Percentiles rank a stretch among this genome's conserved stretches.
phyloP scores from a whole-genome alignment of 176 grass and related monocot genomes.

The Thalia dealbata region DNA sequence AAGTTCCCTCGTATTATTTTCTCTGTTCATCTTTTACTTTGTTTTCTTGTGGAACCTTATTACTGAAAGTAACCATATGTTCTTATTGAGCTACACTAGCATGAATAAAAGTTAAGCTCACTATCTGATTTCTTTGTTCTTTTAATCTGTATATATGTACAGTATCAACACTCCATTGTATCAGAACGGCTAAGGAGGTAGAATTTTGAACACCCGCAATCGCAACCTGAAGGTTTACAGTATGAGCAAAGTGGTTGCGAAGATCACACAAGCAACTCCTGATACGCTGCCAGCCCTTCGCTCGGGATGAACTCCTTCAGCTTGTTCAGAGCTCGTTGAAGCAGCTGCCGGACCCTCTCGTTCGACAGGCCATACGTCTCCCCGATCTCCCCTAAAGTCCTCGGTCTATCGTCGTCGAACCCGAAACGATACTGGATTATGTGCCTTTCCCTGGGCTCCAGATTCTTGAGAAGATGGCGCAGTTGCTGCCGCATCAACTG shows the following conservation, averaged over 20 bases:
- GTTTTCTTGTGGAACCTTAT: too few species aligned
- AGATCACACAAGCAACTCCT: slow-evolving; percentile 35
- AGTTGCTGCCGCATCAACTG: slow-evolving; percentile 63
- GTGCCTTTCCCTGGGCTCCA: slow-evolving; percentile 65
- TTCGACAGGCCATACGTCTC: slow-evolving; percentile 58
- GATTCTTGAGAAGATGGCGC: slow-evolving; percentile 39
- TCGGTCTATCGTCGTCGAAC: slow-evolving; percentile 41
- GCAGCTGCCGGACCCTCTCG: slow-evolving; percentile 78
- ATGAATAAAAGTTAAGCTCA: too few species aligned
- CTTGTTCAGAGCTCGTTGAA: slow-evolving; percentile 56
- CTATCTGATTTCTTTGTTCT: too few species aligned
- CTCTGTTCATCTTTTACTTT: too few species aligned
- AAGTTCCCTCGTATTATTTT: too few species aligned
- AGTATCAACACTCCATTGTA: too few species aligned
- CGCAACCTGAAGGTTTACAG: background rate
- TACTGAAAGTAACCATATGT: too few species aligned
- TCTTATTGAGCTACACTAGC: too few species aligned
- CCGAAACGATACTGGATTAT: slow-evolving; percentile 73
- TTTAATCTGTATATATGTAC: too few species aligned
- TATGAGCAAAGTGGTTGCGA: too few species aligned
- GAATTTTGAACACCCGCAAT: background rate
- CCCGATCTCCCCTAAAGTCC: slow-evolving; percentile 63
- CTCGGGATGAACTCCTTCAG: slow-evolving; percentile 29
- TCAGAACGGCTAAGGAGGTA: background rate
- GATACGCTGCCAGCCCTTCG: slow-evolving; percentile 58